phyloP scores from a whole-genome alignment of 208 protist genomes.

The Borovskyia barvae region DNA sequence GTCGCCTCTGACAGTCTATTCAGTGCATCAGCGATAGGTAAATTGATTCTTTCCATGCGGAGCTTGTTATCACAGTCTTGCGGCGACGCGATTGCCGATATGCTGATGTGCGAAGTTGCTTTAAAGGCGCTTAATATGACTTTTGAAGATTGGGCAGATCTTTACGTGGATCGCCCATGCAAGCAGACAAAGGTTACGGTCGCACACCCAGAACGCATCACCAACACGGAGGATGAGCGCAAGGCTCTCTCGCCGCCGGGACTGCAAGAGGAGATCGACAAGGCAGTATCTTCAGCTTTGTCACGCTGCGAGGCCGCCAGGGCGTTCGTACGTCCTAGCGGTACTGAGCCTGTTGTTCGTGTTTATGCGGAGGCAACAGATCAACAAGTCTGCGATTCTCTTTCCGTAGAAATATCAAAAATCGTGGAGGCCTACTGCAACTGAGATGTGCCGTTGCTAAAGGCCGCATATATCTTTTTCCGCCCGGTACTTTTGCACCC shows the following conservation, averaged over 20 bases:
- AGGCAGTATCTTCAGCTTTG: conserved; percentile 31
- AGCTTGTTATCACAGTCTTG: conserved; percentile 76
- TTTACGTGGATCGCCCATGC: conserved; percentile 70
- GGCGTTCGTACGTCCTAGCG: conserved; percentile 92
- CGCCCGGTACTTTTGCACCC: neutral
- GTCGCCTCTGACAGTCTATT: neutral
- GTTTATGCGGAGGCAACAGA: conserved; percentile 82
- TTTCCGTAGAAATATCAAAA: conserved; percentile 30
- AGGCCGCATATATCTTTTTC: neutral
- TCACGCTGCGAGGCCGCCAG: conserved; percentile 24
- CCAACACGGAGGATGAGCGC: conserved; percentile 72
- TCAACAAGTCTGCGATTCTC: conserved; percentile 24
- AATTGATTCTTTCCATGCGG: conserved; percentile 1
- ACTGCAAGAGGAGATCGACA: conserved; percentile 85
- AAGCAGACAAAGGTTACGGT: conserved; percentile 59
- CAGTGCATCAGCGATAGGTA: no score
- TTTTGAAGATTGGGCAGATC: conserved; percentile 35
- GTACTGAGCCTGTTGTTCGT: conserved; percentile 94
- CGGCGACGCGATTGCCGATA: conserved; percentile 85
- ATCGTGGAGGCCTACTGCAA: conserved; percentile 46
- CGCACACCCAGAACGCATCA: conserved; percentile 48
- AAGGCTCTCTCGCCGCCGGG: conserved; percentile 49
- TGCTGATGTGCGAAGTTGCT: conserved; percentile 73
- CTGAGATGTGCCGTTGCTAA: neutral
- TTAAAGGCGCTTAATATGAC: conserved; percentile 38